Evolutionary conservation across 495 filamentous ascomycete species (phyloP).

Genomic region (Hyaloscypha finlandica): DNA sequence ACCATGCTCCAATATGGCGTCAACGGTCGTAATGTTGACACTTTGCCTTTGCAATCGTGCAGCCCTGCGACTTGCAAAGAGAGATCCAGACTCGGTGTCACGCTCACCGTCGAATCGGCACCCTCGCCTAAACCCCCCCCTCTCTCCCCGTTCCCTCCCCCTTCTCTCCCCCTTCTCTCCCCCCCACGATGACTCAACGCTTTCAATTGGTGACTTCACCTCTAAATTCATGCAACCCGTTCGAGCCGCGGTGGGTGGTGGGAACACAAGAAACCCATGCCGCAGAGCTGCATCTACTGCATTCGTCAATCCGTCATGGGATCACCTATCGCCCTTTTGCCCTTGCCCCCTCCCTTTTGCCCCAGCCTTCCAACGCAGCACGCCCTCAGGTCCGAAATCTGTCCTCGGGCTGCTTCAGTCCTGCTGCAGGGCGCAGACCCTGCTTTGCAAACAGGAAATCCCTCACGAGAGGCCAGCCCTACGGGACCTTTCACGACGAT

Average conservation of each 20-base stretch:
- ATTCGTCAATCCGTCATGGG: slow-evolving; percentile 6
- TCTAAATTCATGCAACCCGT: background rate
- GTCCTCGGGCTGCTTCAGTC: background rate
- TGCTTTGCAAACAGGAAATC: slow-evolving; percentile 1
- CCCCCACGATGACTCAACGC: background rate
- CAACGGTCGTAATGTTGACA: background rate
- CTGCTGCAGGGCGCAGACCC: slow-evolving; percentile 5
- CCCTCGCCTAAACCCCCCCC: background rate
- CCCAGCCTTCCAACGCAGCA: background rate
- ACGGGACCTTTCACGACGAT: background rate
- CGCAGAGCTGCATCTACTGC: slow-evolving; percentile 3
- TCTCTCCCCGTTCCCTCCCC: too few species aligned
- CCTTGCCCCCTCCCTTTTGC: background rate
- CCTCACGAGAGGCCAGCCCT: slow-evolving; percentile 12
- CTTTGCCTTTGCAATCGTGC: background rate
- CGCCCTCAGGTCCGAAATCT: background rate
- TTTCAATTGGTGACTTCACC: background rate
- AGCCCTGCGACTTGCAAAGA: background rate
- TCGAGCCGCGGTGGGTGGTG: background rate
- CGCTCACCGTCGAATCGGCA: background rate
- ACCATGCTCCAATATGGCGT: background rate
- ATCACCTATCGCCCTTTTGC: background rate
- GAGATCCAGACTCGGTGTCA: background rate
- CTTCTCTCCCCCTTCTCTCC: background rate
- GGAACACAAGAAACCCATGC: background rate